Base-by-base conservation (phyloP, 2,329 filamentous ascomycete genomes). In the Fusarium brevicatenulatum region DNA sequence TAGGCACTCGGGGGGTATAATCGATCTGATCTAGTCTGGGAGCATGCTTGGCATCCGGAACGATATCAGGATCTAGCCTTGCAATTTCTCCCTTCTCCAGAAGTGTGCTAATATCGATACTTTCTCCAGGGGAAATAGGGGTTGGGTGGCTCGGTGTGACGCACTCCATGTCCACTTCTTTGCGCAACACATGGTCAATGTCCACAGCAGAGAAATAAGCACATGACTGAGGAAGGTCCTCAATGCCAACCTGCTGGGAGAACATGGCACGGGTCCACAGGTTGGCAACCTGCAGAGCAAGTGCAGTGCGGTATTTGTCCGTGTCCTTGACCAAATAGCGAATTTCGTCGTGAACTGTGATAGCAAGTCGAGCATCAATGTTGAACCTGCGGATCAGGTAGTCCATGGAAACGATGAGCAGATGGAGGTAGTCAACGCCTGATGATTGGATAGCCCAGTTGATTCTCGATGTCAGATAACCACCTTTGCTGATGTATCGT, bases 391-490 rank as follows among this genome's bases (percentile, higher is more conserved):
- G 90, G 59, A 92, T 91, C 7, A 99, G 88, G 79, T 97, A 97
- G 80, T 98, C 95, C 97, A 99, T 99, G 19, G 91, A 88, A 6
- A 98, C 90, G 71, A 99, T 94, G 23, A 99, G 88, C 9, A 99
- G 90, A 79, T 99, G 96, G 4, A 99, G 89, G 81, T 99, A 99
- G 81, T 99, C 97, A 8, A 98, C 95, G 9, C 97, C 96, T 1
- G 94, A 97, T 2, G 95, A 98, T 79, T 99, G 96, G 76, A 99
- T 98, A 7, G 96, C 96, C 96, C 96, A 99, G 80, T 99, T 99
- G 83, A 99, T 98, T 39, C 97, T 92, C 23, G 93, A 97, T 2
- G 96, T 98, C 84, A 99, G 92, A 83, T 97, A 99, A 28, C 92
- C 94, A 40, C 95, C 95, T 79, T 94, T 96, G 81, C 89, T 93